Percentiles rank a stretch among this genome's conserved stretches.
Conservation (phyloP, 805 yeast species). For the Yarrowia phangngaensis region DNA sequence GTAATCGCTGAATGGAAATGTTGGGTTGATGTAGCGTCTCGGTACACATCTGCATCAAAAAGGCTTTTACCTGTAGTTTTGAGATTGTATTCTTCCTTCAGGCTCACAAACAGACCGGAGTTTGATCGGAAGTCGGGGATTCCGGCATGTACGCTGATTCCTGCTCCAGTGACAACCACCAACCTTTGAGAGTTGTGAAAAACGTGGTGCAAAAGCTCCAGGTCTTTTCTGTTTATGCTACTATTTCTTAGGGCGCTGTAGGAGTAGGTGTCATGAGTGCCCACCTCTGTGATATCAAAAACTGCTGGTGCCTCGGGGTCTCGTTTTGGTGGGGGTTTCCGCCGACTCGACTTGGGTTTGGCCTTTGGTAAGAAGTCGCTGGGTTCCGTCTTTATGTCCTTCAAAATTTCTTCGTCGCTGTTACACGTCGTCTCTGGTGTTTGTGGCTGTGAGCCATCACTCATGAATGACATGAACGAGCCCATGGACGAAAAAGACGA, state of each 20-base stretch:
- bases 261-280: slow-evolving; percentile 5
- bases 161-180: slow-evolving; percentile 80
- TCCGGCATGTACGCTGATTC: slow-evolving; percentile 85
- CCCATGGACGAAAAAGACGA: slow-evolving; percentile 17
- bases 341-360: slow-evolving; percentile 16
- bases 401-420: slow-evolving; percentile 8
- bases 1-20: slow-evolving; percentile 73
- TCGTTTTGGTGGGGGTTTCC: slow-evolving; percentile 17
- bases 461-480: slow-evolving; percentile 3
- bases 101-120: slow-evolving; percentile 64
- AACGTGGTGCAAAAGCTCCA: slow-evolving; percentile 52
- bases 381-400: background rate
- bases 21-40: slow-evolving; percentile 55
- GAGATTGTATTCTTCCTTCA: slow-evolving; percentile 40
- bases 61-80: slow-evolving; percentile 60
- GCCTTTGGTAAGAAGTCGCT: slow-evolving; percentile 3
- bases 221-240: slow-evolving; percentile 29
- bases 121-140: slow-evolving; percentile 79
- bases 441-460: slow-evolving; percentile 1
- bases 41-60: slow-evolving; percentile 74
- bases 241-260: slow-evolving; percentile 10
- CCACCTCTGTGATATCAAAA: slow-evolving; percentile 1
- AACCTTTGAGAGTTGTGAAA: slow-evolving; percentile 54
- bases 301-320: slow-evolving; percentile 5
- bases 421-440: slow-evolving; percentile 17